phyloP scores from a whole-genome alignment of 305 asterid species.

The Solanum hybrid region DNA sequence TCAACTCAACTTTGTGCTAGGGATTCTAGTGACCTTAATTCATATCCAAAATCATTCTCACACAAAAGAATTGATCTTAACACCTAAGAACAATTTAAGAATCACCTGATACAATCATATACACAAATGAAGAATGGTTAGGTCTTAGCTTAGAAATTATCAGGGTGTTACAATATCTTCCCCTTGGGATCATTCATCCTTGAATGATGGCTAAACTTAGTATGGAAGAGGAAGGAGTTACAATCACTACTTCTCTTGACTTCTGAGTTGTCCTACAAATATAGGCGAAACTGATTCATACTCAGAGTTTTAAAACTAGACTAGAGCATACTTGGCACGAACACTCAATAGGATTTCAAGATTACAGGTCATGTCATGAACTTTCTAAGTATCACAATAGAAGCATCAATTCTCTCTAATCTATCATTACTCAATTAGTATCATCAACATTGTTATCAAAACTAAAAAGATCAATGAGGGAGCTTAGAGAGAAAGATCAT shows the following conservation, averaged over 20 bases:
- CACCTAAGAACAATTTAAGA: not conserved
- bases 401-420: not conserved
- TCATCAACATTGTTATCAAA: not conserved
- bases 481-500: not conserved
- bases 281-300: not conserved
- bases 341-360: not conserved
- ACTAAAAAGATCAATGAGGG: not conserved
- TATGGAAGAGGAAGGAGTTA: not conserved
- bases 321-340: not conserved
- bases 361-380: not conserved
- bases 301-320: not conserved
- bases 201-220: not conserved
- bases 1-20: not conserved
- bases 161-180: not conserved
- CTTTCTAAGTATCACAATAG: not conserved
- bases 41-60: not conserved
- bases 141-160: not conserved
- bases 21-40: not conserved
- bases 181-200: not conserved
- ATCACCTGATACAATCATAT: not conserved
- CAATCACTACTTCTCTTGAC: not conserved
- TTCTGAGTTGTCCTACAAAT: not conserved
- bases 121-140: not conserved
- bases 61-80: not conserved
- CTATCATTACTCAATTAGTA: not conserved